Base-by-base conservation (phyloP, 306 rosid species). In the Cicer yamashitae region DNA sequence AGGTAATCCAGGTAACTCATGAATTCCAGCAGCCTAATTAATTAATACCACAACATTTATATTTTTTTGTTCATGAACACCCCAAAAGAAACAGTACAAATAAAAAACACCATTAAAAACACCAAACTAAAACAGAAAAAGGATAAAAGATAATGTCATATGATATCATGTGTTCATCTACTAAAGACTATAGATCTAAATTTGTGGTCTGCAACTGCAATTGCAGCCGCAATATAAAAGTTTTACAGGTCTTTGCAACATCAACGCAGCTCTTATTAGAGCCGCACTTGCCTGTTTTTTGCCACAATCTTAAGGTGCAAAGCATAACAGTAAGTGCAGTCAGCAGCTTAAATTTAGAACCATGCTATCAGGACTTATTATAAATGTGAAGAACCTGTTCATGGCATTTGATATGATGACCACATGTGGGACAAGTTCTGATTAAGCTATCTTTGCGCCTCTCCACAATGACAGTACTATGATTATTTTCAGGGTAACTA, bases 361-460 rank as follows among this genome's bases (percentile, higher is more conserved):
- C 37, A 30, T 30, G 34, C 34, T 25, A 25, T 25, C 34, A 30
- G 64, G 41, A 52, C 9, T 51, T 51, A 18, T 66, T 45, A 63
- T 62, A 57, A 78, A 75, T 57, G 46, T 77, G 81, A 81, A 85
- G 81, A 82, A 87, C 93, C 91, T 89, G 86, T 7, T 88, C 88
- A 39, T 84, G 86, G 81, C 76, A 84, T 77, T 89, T 84, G 87
- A 91, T 74, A 82, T 84, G 90, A 76, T 87, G 86, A 41, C 96
- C 96, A 73, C 96, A 91, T 11, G 94, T 79, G 77, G 96, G 91
- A 80, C 96, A 91, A 54, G 94, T 75, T 83, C 82, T 82, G 43
- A 82, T 82, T 44, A 51, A 71, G 83, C 84, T 83, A 43, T 87
- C 90, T 44, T 85, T 82, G 78, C 43, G 67, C 50, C 80, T 86